A percentile compares a stretch with the other conserved stretches of the same genome.
phyloP scores from a whole-genome alignment of 1,139 yeast species.

The Saccharomyces pastorianus region DNA sequence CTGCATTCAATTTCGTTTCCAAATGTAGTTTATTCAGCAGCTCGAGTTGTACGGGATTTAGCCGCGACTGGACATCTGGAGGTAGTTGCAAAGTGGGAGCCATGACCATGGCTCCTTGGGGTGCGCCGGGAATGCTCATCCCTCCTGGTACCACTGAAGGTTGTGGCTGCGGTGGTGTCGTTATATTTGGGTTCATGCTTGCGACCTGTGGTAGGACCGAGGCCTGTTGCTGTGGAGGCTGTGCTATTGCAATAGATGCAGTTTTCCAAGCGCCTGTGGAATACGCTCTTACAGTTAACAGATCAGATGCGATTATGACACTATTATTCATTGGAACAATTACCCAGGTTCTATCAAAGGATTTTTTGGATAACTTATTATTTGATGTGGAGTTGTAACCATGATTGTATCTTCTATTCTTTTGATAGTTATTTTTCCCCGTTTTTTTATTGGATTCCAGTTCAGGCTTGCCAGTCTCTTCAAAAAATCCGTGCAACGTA shows the following conservation, averaged over 20 bases:
- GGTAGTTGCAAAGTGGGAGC: constrained; percentile 31
- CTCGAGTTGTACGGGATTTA: constrained; percentile 55
- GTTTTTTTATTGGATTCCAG: constrained; percentile 23
- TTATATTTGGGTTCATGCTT: constrained; percentile 3
- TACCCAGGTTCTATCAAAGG: constrained; percentile 85
- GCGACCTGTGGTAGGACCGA: neutral
- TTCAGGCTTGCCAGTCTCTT: constrained; percentile 54
- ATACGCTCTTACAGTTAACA: constrained; percentile 58
- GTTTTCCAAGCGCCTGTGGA: constrained; percentile 53
- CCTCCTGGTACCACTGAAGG: constrained; percentile 2
- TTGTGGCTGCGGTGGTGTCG: constrained; percentile 14
- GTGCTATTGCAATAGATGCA: neutral
- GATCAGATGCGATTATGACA: constrained; percentile 78
- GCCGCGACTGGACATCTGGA: constrained; percentile 45
- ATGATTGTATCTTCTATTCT: constrained; percentile 32
- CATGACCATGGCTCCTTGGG: constrained; percentile 11
- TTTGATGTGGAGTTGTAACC: constrained; percentile 26
- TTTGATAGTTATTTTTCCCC: constrained; percentile 26
- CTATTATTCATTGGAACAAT: constrained; percentile 65
- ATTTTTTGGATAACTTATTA: constrained; percentile 48
- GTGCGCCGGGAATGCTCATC: constrained; percentile 4
- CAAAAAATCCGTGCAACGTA: constrained; percentile 75
- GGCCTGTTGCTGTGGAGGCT: neutral
- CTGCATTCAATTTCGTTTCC: constrained; percentile 69
- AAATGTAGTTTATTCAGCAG: constrained; percentile 55